Evolutionary conservation across 2,329 filamentous ascomycete genomes (phyloP).

Genomic region (Anisogramma anomala): DNA sequence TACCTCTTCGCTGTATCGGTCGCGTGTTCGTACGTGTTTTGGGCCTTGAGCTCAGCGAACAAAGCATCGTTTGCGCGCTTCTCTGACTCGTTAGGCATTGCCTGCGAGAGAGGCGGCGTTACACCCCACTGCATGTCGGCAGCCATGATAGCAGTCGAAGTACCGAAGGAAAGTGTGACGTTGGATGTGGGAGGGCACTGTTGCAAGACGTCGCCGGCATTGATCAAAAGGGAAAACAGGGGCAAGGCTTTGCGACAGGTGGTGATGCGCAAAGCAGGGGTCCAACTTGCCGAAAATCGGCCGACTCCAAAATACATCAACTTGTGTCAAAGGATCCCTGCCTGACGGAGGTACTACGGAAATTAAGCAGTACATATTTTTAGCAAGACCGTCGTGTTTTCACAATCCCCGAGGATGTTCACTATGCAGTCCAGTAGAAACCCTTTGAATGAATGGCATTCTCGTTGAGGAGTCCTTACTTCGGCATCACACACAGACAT

Average conservation of each 20-base stretch:
- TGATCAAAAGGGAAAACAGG: background rate
- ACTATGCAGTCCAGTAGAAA: too few species aligned
- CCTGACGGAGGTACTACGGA: too few species aligned
- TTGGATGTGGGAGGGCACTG: background rate
- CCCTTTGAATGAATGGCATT: too few species aligned
- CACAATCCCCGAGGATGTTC: too few species aligned
- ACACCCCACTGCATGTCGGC: constrained; percentile 44
- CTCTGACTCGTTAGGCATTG: constrained; percentile 66
- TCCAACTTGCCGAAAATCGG: too few species aligned
- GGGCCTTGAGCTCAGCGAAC: constrained; percentile 69
- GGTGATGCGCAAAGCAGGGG: too few species aligned
- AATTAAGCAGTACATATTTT: too few species aligned
- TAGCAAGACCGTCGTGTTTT: too few species aligned
- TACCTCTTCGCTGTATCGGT: constrained; percentile 77
- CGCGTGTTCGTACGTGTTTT: constrained; percentile 83
- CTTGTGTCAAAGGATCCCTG: too few species aligned
- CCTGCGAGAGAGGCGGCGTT: constrained; percentile 70
- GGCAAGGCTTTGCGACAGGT: constrained; percentile 3
- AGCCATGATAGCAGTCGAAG: constrained; percentile 15
- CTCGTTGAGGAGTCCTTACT: too few species aligned
- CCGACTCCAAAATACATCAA: too few species aligned
- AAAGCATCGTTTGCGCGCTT: constrained; percentile 66
- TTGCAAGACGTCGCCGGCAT: background rate
- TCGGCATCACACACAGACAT: too few species aligned
- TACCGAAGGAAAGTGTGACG: background rate